These are phyloP conservation scores for Arthroderma sp. DNA, from an alignment of 2,329 filamentous ascomycete species.

Conservation along the genomic window DNA sequence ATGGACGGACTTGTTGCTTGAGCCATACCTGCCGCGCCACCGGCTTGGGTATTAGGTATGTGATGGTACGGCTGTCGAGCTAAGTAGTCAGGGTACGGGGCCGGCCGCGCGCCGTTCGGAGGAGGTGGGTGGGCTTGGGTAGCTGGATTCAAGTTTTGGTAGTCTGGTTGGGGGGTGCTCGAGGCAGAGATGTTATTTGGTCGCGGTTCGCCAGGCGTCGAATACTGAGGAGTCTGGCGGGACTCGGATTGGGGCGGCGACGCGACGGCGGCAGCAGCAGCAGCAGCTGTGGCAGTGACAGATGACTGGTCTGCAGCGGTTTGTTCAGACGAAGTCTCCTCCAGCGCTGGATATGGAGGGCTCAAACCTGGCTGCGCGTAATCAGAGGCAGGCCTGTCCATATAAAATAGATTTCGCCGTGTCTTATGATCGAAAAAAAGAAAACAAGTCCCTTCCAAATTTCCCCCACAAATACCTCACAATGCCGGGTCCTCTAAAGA, in stretches of 20 bases:
- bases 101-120: conserved; percentile 8
- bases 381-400: conserved; percentile 54
- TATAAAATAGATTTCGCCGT: conserved; percentile 16
- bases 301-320: conserved; percentile 78
- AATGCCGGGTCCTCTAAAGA: background rate
- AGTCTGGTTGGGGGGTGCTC: conserved; percentile 79
- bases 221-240: conserved; percentile 42
- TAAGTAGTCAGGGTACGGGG: conserved; percentile 66
- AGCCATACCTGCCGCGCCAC: conserved; percentile 82
- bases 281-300: conserved; percentile 51
- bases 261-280: conserved; percentile 9
- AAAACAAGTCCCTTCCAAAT: conserved; percentile 2
- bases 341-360: conserved; percentile 41
- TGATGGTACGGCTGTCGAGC: conserved; percentile 63
- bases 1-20: conserved; percentile 96
- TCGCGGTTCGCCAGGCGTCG: conserved; percentile 67
- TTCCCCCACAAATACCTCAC: conserved; percentile 8
- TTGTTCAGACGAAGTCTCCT: conserved; percentile 64
- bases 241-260: conserved; percentile 23
- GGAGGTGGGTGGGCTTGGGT: conserved; percentile 48
- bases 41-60: conserved; percentile 56
- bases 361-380: conserved; percentile 82
- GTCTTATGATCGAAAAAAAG: conserved; percentile 3
- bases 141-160: conserved; percentile 61
- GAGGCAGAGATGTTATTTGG: conserved; percentile 58